Percentiles rank a stretch among this genome's conserved stretches.
phyloP scores from a whole-genome alignment of 345 rosid genomes.

The Diplotaxis tenuifolia region DNA sequence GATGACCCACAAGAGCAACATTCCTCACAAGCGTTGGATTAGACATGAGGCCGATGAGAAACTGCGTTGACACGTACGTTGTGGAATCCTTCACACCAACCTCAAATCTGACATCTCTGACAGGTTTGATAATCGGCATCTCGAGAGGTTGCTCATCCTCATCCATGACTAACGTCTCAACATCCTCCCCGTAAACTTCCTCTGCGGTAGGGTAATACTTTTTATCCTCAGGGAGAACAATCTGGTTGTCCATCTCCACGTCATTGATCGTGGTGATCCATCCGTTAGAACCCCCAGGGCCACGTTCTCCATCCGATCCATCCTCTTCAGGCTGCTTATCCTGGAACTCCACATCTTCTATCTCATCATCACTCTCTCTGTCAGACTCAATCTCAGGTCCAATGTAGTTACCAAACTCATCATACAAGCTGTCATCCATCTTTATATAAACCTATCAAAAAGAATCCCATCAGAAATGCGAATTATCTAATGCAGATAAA shows the following conservation, averaged over 20 bases:
- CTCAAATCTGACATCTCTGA: slow-evolving; percentile 76
- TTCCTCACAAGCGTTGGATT: slow-evolving; percentile 83
- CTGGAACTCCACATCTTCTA: slow-evolving; percentile 65
- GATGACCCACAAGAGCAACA: slow-evolving; percentile 94
- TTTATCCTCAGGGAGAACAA: slow-evolving; percentile 95
- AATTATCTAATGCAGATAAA: not conserved
- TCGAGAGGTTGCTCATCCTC: slow-evolving; percentile 97
- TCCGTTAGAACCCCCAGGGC: slow-evolving; percentile 56
- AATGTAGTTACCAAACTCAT: slow-evolving; percentile 97
- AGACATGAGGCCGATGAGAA: slow-evolving; percentile 93
- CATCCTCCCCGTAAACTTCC: slow-evolving; percentile 95
- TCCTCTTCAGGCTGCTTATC: slow-evolving; percentile 51
- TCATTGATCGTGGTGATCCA: slow-evolving; percentile 80
- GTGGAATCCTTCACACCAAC: slow-evolving; percentile 93
- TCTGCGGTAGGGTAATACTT: slow-evolving; percentile 97
- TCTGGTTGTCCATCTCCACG: slow-evolving; percentile 88
- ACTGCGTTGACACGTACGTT: slow-evolving; percentile 90
- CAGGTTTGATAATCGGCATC: slow-evolving; percentile 86
- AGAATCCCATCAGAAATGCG: not conserved
- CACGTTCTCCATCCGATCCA: slow-evolving; percentile 64
- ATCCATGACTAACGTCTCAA: slow-evolving; percentile 93
- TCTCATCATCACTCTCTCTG: slow-evolving; percentile 70
- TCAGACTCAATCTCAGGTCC: slow-evolving; percentile 98
- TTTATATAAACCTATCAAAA: slow-evolving; percentile 21
- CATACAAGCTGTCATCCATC: slow-evolving; percentile 95